Evolutionary conservation across 108 stramenopile species (phyloP), one percentile per base, ranked within the genome.

Genomic region (Cyclotella kingstonii): DNA sequence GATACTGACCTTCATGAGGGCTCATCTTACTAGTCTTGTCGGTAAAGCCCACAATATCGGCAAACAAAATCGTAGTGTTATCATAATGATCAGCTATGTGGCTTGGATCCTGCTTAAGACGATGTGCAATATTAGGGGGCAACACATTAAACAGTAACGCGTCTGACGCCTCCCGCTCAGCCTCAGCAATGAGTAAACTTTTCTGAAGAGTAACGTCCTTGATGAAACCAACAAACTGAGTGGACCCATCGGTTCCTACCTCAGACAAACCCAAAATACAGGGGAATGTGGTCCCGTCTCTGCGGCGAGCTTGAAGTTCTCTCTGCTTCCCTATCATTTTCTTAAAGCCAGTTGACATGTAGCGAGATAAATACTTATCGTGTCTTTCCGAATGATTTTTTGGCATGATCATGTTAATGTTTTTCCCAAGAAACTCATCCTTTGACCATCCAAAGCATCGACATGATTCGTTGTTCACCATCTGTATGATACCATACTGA

Each of bases 11-110:
- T 36, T 59, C 71, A 22, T 42, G 63, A 9, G 82, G 78, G 17
- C 62, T 47, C 60, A 77, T 66, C 10, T 63, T 57, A 2, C 71
- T 76, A 17, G 70, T 52, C 56, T 45, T 50, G 28, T 62, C 47
- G 8, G 83, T 84, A 67, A 84, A 84, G 7, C 79, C 83, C 5
- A 78, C 77, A 58, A 84, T 84, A 38, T 84, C 83, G 10, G 78
- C 81, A 54, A 82, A 78, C 6, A 81, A 45, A 25, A 80, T 80
- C 17, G 79, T 80, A 5, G 63, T 66, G 31, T 82, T 76, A 15
- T 76, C 70, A 60, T 66, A 82, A 50, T 66, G 73, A 66, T 82
- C 81, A n/a, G 82, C 79, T 48, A 83, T 80, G 25, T 78, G 74
- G 25, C 48, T 39, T 11, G 78, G 66, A 38, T 82, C 78, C 49